Percentiles rank a stretch among this genome's conserved stretches.
These are phyloP conservation scores for Ophiostoma tasmaniense DNA, from an alignment of 2,329 filamentous ascomycete species.

Conservation along the genomic window DNA sequence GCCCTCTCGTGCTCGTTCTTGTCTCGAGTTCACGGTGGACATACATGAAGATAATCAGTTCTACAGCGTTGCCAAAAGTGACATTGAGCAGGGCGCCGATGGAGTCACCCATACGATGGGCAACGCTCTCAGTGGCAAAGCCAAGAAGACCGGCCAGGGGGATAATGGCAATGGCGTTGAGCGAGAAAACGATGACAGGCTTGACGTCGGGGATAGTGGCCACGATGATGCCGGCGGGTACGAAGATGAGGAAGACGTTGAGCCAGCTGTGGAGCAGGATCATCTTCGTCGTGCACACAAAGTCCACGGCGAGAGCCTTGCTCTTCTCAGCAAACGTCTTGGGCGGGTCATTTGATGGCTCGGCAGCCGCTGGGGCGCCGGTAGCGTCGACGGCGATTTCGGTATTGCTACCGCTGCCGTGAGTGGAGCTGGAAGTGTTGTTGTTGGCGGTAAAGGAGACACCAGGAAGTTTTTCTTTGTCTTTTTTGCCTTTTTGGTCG, in stretches of 20 bases:
- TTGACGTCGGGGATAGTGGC: conserved; percentile 41
- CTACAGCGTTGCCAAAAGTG: conserved; percentile 72
- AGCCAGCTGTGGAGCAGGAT: conserved; percentile 66
- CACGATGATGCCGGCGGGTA: conserved; percentile 65
- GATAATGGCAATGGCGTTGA: conserved; percentile 69
- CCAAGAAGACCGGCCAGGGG: conserved; percentile 64
- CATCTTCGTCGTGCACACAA: conserved; percentile 46
- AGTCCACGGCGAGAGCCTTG: conserved; percentile 24
- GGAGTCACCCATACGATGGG: conserved; percentile 66
- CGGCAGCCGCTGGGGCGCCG: neutral
- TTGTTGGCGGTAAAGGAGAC: neutral
- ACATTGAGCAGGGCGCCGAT: conserved; percentile 84
- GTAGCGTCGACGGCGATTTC: neutral
- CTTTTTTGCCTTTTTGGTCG: neutral
- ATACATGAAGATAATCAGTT: conserved; percentile 69
- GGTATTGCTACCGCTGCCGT: conserved; percentile 1
- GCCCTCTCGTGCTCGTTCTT: conserved; percentile 43
- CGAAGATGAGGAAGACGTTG: conserved; percentile 68
- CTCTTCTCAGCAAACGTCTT: conserved; percentile 1
- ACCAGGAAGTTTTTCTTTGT: neutral
- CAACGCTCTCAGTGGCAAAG: conserved; percentile 68
- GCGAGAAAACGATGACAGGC: conserved; percentile 58
- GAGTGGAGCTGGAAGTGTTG: neutral
- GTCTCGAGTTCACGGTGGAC: conserved; percentile 35
- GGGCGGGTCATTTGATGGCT: conserved; percentile 1